These are phyloP conservation scores for Trametes sanguinea DNA, from an alignment of 768 basidiomycete genomes.

Conservation along the genomic window DNA sequence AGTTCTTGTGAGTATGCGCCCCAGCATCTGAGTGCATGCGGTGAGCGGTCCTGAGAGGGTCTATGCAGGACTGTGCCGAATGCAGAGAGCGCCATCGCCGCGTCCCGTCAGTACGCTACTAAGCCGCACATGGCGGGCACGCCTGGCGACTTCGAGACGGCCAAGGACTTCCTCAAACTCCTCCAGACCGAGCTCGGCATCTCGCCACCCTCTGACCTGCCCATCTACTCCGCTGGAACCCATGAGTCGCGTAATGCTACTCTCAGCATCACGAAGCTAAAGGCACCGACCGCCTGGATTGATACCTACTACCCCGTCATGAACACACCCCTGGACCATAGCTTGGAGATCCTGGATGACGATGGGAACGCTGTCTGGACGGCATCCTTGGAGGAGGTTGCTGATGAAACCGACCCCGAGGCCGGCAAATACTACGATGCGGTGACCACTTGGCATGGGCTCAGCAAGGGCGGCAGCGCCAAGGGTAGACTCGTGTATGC, in stretches of 20 bases:
- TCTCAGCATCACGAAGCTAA: conserved; percentile 46
- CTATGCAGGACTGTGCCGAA: conserved; percentile 50
- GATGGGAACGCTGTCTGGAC: conserved; percentile 59
- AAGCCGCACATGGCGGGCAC: conserved; percentile 66
- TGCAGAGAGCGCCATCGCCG: conserved; percentile 47
- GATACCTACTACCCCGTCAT: conserved; percentile 88
- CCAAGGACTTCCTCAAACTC: conserved; percentile 63
- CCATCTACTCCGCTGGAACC: conserved; percentile 74
- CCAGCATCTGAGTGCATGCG: neutral
- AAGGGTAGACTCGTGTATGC: conserved; percentile 73
- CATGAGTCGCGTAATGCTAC: conserved; percentile 67
- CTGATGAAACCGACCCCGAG: conserved; percentile 72
- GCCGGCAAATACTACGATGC: conserved; percentile 65
- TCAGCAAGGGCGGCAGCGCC: conserved; percentile 76
- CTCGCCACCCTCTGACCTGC: conserved; percentile 40
- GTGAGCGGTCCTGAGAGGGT: neutral
- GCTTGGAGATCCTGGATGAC: conserved; percentile 63
- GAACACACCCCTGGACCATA: conserved; percentile 73
- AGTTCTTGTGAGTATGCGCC: conserved; percentile 44
- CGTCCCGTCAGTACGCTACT: conserved; percentile 54
- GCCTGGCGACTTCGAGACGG: conserved; percentile 56
- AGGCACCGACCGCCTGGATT: conserved; percentile 71
- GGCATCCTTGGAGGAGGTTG: conserved; percentile 74
- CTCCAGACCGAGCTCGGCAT: conserved; percentile 70
- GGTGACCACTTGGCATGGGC: conserved; percentile 85